phyloP scores from a whole-genome alignment of 495 filamentous ascomycete genomes.

The Parmelia sp. region DNA sequence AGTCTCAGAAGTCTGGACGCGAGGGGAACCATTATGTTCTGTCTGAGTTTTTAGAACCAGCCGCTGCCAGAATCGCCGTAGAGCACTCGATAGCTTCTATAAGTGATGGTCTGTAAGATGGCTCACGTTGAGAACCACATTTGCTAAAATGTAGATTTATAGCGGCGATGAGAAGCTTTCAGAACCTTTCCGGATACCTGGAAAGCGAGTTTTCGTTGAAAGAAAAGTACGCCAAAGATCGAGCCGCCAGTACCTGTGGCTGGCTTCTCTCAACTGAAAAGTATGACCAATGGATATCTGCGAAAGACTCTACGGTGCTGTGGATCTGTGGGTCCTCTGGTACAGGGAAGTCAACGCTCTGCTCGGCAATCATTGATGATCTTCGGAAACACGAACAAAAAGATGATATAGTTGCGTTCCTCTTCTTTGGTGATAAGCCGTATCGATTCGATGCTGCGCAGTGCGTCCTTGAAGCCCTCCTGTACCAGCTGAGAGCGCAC shows the following conservation, averaged over 20 bases:
- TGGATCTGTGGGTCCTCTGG: background rate
- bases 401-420: background rate
- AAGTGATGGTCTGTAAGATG: too few species aligned
- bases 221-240: too few species aligned
- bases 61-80: too few species aligned
- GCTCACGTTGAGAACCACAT: too few species aligned
- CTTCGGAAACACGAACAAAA: background rate
- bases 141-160: too few species aligned
- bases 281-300: background rate
- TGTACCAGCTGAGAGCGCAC: background rate
- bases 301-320: background rate
- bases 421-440: background rate
- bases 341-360: slow-evolving; percentile 2
- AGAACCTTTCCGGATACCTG: too few species aligned
- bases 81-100: too few species aligned
- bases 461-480: background rate
- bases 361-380: background rate
- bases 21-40: background rate
- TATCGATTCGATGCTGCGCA: background rate
- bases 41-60: too few species aligned
- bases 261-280: background rate
- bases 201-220: too few species aligned
- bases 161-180: too few species aligned
- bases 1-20: background rate
- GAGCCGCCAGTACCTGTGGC: background rate